Conservation (phyloP, 2,329 filamentous ascomycete genomes). For the Cladophialophora psammophila region DNA sequence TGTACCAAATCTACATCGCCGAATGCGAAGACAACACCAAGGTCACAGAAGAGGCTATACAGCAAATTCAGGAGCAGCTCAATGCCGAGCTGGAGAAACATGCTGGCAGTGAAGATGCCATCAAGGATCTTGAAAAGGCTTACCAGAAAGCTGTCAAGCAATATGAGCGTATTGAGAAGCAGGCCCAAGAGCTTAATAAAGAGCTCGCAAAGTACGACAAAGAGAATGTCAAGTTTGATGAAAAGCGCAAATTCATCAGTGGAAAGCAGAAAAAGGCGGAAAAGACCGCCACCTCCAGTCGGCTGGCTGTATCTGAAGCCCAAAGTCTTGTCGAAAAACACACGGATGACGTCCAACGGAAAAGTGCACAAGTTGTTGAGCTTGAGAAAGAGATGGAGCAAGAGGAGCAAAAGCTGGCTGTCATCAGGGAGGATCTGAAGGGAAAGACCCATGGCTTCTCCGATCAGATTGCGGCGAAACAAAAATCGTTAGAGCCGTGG, state of each 20-base stretch:
- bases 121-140: slow-evolving; percentile 85
- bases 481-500: slow-evolving; percentile 95
- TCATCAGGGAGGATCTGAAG: slow-evolving; percentile 86
- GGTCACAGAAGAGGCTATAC: slow-evolving; percentile 87
- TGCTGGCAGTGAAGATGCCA: slow-evolving; percentile 84
- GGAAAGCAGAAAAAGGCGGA: slow-evolving; percentile 95
- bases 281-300: slow-evolving; percentile 80
- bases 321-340: slow-evolving; percentile 80
- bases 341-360: slow-evolving; percentile 76
- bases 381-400: slow-evolving; percentile 77
- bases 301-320: slow-evolving; percentile 76
- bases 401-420: slow-evolving; percentile 82
- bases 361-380: slow-evolving; percentile 73
- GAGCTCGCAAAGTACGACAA: slow-evolving; percentile 94
- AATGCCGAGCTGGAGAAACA: slow-evolving; percentile 91
- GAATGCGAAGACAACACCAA: slow-evolving; percentile 88
- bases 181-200: slow-evolving; percentile 78
- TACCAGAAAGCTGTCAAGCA: slow-evolving; percentile 85
- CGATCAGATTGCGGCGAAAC: slow-evolving; percentile 88
- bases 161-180: slow-evolving; percentile 81
- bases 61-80: slow-evolving; percentile 86
- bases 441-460: slow-evolving; percentile 96
- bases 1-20: slow-evolving; percentile 90
- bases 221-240: slow-evolving; percentile 95
- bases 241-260: slow-evolving; percentile 92